A percentile compares a stretch with the other conserved stretches of the same genome.
These are phyloP conservation scores for Fraxinus platypoda DNA, from an alignment of 305 asterid species.

Conservation along the genomic window DNA sequence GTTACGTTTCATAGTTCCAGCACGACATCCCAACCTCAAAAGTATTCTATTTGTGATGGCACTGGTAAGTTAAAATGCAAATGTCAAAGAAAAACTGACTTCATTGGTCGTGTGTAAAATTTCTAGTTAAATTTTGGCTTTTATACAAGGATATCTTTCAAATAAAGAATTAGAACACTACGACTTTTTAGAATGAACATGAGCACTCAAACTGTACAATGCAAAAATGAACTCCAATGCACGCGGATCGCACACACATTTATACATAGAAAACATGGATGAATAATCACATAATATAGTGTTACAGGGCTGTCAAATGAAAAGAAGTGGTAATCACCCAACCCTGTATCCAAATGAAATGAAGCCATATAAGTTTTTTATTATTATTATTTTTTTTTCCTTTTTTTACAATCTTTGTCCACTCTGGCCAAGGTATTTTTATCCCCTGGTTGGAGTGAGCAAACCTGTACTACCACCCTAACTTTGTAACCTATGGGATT, in stretches of 20 bases:
- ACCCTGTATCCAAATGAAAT: background rate
- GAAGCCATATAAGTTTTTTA: background rate
- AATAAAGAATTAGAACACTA: no score
- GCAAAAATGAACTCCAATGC: background rate
- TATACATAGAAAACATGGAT: background rate
- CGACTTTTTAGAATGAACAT: background rate
- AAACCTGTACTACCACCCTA: background rate
- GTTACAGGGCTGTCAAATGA: background rate
- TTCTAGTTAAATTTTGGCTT: no score
- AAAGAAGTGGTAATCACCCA: background rate
- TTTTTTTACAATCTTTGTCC: background rate
- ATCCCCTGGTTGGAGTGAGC: background rate
- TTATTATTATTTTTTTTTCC: no score
- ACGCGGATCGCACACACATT: background rate
- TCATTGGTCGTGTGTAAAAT: background rate
- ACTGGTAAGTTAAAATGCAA: no score
- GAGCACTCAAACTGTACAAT: background rate
- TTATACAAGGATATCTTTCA: background rate
- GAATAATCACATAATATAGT: background rate
- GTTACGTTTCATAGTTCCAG: no score
- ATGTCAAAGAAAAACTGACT: no score
- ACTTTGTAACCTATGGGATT: background rate
- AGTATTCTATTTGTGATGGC: no score
- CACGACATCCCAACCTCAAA: no score
- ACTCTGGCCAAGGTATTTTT: constrained; percentile 1